These are phyloP conservation scores for Fragaria ananassa DNA, from an alignment of 306 rosid species.

Conservation along the genomic window DNA sequence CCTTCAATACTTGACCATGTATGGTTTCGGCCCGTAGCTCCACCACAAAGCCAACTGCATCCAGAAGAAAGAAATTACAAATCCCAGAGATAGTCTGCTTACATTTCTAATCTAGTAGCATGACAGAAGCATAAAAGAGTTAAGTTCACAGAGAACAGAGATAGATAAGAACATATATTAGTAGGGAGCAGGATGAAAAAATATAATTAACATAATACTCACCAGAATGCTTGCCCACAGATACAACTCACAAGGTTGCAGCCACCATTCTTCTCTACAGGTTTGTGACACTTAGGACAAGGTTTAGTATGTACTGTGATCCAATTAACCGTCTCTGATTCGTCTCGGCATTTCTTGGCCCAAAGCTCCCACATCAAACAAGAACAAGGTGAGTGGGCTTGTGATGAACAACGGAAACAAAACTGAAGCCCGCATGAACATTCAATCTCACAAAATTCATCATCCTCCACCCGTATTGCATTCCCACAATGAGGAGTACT, in stretches of 20 bases:
- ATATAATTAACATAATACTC: conserved; percentile 19
- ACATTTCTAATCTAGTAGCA: neutral
- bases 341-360: conserved; percentile 87
- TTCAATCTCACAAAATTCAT: conserved; percentile 79
- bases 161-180: neutral
- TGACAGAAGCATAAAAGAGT: neutral
- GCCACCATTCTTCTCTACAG: conserved; percentile 98
- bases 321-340: conserved; percentile 99
- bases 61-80: conserved; percentile 21
- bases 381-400: conserved; percentile 96
- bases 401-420: conserved; percentile 75
- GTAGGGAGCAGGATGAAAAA: neutral
- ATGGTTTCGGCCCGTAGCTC: conserved; percentile 89
- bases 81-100: neutral
- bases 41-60: conserved; percentile 97
- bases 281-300: conserved; percentile 94
- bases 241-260: conserved; percentile 96
- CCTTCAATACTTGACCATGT: conserved; percentile 81
- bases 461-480: conserved; percentile 86
- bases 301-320: conserved; percentile 91
- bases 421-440: conserved; percentile 89
- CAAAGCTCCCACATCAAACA: conserved; percentile 96
- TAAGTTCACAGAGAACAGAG: conserved; percentile 5
- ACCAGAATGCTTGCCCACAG: conserved; percentile 98
- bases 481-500: conserved; percentile 93